Evolutionary conservation across 2,329 filamentous ascomycete species (phyloP).

Genomic region (Beauveria bassiana): DNA sequence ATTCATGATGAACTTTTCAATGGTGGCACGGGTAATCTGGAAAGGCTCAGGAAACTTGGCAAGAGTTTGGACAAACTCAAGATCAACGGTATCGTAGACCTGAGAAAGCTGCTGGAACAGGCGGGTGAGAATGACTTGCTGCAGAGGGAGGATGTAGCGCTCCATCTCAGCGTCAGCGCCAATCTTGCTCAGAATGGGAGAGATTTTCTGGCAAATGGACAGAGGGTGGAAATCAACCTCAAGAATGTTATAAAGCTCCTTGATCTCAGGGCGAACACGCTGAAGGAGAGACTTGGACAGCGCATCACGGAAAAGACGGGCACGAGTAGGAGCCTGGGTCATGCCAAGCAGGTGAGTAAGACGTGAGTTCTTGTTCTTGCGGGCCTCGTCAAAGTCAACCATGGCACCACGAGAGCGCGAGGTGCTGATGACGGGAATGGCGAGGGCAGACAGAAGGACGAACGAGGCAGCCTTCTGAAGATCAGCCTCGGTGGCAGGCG

Average conservation of each 20-base stretch:
- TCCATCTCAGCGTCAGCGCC: slow-evolving; percentile 92
- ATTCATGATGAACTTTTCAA: slow-evolving; percentile 99
- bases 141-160: slow-evolving; percentile 89
- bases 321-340: slow-evolving; percentile 79
- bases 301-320: slow-evolving; percentile 89
- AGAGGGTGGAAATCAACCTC: slow-evolving; percentile 99
- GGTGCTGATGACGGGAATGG: slow-evolving; percentile 99
- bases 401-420: slow-evolving; percentile 91
- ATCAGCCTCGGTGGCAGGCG: slow-evolving; percentile 78
- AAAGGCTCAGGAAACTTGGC: slow-evolving; percentile 95
- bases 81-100: slow-evolving; percentile 95
- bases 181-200: slow-evolving; percentile 89
- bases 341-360: slow-evolving; percentile 94
- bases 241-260: slow-evolving; percentile 95
- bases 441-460: slow-evolving; percentile 85
- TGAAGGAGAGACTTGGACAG: slow-evolving; percentile 91
- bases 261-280: slow-evolving; percentile 87
- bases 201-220: slow-evolving; percentile 98
- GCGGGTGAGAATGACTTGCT: slow-evolving; percentile 96
- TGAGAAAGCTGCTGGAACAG: slow-evolving; percentile 98
- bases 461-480: slow-evolving; percentile 93
- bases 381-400: slow-evolving; percentile 92
- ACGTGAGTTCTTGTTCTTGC: slow-evolving; percentile 98
- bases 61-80: slow-evolving; percentile 86
- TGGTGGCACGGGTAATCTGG: slow-evolving; percentile 80